A percentile compares a stretch with the other conserved stretches of the same genome.
phyloP scores from a whole-genome alignment of 352 stramenopile species.

The Phytophthora pluvialis region DNA sequence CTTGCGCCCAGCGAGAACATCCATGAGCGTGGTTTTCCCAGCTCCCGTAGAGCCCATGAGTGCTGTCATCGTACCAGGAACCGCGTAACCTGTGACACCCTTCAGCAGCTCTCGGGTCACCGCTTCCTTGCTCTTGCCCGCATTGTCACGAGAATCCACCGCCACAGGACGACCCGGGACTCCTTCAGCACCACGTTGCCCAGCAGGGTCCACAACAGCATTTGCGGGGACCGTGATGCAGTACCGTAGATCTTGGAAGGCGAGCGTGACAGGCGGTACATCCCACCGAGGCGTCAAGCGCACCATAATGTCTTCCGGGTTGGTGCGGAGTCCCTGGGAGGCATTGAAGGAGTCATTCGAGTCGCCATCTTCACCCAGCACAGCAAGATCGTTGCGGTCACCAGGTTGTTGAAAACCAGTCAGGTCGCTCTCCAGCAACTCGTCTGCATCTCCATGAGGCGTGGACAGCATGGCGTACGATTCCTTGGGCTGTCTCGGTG shows the following conservation, averaged over 20 bases:
- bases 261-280: constrained; percentile 45
- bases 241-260: constrained; percentile 55
- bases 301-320: constrained; percentile 26
- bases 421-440: constrained; percentile 37
- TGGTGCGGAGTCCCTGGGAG: constrained; percentile 29
- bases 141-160: constrained; percentile 49
- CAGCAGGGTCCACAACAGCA: constrained; percentile 16
- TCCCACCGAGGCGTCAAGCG: constrained; percentile 36
- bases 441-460: constrained; percentile 32
- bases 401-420: constrained; percentile 11
- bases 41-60: constrained; percentile 88
- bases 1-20: constrained; percentile 94
- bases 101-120: constrained; percentile 69
- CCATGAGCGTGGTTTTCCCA: constrained; percentile 90
- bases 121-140: constrained; percentile 55
- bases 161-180: constrained; percentile 29
- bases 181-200: constrained; percentile 28
- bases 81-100: constrained; percentile 75
- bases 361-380: constrained; percentile 12
- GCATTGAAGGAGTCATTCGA: constrained; percentile 28
- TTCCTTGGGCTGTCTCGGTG: constrained; percentile 31
- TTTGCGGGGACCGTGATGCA: constrained; percentile 31
- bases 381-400: constrained; percentile 15
- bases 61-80: constrained; percentile 87
- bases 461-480: constrained; percentile 49